A percentile compares a stretch with the other conserved stretches of the same genome.
Evolutionary conservation across 257 asterid genomes (phyloP).

Genomic region (Primulina tabacum): DNA sequence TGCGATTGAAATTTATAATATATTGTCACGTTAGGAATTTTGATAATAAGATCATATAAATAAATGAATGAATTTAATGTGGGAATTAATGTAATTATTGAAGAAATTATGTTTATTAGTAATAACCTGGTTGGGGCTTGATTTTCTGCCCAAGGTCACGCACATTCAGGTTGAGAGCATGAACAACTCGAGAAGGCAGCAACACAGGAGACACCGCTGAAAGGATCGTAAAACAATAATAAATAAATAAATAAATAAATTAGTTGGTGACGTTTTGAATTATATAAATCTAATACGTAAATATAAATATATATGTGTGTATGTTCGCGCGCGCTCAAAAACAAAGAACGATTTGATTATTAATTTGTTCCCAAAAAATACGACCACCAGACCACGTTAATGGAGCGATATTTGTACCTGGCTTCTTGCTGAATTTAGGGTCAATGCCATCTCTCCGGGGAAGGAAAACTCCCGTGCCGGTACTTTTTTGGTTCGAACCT

Average conservation of each 20-base stretch:
- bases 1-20: constrained; percentile 22
- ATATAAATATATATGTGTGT: too few species aligned
- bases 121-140: constrained; percentile 40
- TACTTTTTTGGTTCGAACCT: constrained; percentile 34
- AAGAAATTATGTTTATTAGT: background rate
- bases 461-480: constrained; percentile 69
- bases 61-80: background rate
- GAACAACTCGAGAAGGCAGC: constrained; percentile 56
- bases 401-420: constrained; percentile 26
- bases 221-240: background rate
- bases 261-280: too few species aligned
- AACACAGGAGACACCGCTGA: constrained; percentile 56
- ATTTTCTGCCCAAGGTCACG: constrained; percentile 41
- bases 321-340: too few species aligned
- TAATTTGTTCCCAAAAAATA: too few species aligned
- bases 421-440: constrained; percentile 30
- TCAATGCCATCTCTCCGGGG: constrained; percentile 43
- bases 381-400: too few species aligned
- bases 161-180: constrained; percentile 62
- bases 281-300: too few species aligned
- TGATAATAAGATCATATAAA: background rate
- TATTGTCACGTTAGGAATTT: background rate
- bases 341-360: too few species aligned
- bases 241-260: too few species aligned
- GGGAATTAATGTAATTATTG: background rate